These are phyloP conservation scores for Phaseolus lunatus DNA, from an alignment of 306 rosid species.

Conservation along the genomic window DNA sequence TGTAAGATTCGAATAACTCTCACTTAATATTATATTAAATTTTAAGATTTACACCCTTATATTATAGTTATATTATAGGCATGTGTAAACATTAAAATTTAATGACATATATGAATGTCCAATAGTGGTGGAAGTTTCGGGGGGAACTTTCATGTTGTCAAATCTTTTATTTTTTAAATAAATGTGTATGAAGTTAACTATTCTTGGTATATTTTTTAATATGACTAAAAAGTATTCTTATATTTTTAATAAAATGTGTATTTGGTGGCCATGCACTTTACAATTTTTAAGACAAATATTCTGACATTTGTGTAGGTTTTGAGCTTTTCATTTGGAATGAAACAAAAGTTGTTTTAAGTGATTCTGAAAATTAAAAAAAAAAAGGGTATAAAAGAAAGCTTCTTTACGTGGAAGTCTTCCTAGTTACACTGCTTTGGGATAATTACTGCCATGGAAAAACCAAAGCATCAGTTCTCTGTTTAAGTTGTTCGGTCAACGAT, in stretches of 20 bases:
- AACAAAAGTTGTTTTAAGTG: slow-evolving; percentile 36
- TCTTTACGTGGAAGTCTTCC: slow-evolving; percentile 43
- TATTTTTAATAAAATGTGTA: neutral
- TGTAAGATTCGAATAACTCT: too few species aligned
- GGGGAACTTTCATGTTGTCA: too few species aligned
- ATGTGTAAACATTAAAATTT: too few species aligned
- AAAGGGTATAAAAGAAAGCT: slow-evolving; percentile 8
- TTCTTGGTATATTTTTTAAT: neutral
- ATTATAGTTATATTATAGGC: too few species aligned
- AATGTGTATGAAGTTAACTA: neutral
- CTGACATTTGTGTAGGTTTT: neutral
- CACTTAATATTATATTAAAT: too few species aligned
- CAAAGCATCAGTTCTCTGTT: slow-evolving; percentile 45
- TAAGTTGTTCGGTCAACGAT: slow-evolving; percentile 36
- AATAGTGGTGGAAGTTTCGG: too few species aligned
- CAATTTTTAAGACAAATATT: neutral
- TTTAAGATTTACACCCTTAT: too few species aligned
- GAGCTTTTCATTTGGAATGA: slow-evolving; percentile 38
- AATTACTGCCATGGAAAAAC: slow-evolving; percentile 23
- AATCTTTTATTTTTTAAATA: neutral
- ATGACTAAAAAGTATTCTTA: neutral
- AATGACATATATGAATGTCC: too few species aligned
- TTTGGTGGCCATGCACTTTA: neutral
- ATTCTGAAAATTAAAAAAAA: neutral
- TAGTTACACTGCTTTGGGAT: slow-evolving; percentile 24